Percentiles rank a stretch among this genome's conserved stretches.
Evolutionary conservation across 257 asterid genomes (phyloP).

Genomic region (Rhazya stricta): DNA sequence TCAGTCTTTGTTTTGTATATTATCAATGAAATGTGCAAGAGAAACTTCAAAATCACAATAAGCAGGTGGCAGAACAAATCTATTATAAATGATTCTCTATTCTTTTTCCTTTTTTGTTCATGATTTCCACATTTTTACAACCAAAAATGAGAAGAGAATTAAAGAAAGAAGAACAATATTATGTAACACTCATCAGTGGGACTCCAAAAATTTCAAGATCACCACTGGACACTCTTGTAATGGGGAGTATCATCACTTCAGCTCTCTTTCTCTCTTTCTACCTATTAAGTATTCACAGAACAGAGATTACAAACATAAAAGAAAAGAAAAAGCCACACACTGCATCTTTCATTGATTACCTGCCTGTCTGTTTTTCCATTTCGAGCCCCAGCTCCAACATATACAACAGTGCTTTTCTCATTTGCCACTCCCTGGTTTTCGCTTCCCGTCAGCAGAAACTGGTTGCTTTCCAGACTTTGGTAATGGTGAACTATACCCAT

Average conservation of each 20-base stretch:
- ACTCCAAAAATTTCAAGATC: constrained; percentile 27
- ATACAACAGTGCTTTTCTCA: constrained; percentile 30
- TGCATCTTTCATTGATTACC: constrained; percentile 18
- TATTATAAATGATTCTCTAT: background rate
- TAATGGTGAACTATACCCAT: constrained; percentile 33
- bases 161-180: background rate
- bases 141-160: background rate
- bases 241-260: constrained; percentile 18
- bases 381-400: constrained; percentile 8
- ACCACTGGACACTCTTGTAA: constrained; percentile 28
- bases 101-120: background rate
- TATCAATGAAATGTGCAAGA: background rate
- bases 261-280: constrained; percentile 17
- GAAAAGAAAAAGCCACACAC: constrained; percentile 9
- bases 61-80: background rate
- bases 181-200: constrained; percentile 31
- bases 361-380: constrained; percentile 7
- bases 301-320: constrained; percentile 8
- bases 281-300: constrained; percentile 24
- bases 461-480: constrained; percentile 39
- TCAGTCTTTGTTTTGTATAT: too few relatives aligned
- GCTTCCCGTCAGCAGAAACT: constrained; percentile 38
- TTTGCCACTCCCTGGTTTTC: constrained; percentile 48
- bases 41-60: background rate
- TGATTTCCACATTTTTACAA: background rate